A percentile compares a stretch with the other conserved stretches of the same genome.
Evolutionary conservation across 1,284 basidiomycete genomes (phyloP).

Genomic region (Xerocomus minutiporus): DNA sequence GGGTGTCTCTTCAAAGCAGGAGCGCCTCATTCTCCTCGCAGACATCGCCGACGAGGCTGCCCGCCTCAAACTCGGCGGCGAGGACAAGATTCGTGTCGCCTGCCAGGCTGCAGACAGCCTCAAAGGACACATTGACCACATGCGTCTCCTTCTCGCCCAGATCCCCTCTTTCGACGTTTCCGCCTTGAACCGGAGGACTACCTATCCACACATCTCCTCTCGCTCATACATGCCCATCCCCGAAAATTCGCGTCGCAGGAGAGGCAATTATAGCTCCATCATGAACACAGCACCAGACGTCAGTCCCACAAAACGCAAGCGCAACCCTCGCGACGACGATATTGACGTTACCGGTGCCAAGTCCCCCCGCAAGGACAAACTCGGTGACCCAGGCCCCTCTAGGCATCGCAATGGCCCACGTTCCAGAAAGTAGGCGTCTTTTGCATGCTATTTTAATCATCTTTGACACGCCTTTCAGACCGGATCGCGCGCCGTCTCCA

Average conservation of each 20-base stretch:
- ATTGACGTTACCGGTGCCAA: conserved; percentile 40
- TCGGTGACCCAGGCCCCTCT: conserved; percentile 36
- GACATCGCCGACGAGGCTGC: conserved; percentile 93
- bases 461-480: conserved; percentile 33
- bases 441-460: conserved; percentile 3
- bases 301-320: conserved; percentile 62
- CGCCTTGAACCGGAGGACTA: conserved; percentile 57
- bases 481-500: conserved; percentile 62
- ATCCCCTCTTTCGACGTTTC: conserved; percentile 65
- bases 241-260: conserved; percentile 57
- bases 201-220: conserved; percentile 68
- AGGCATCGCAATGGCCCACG: conserved; percentile 48
- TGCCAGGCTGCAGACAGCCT: conserved; percentile 91
- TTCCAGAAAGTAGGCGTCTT: conserved; percentile 52
- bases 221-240: conserved; percentile 59
- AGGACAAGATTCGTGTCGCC: conserved; percentile 98
- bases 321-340: conserved; percentile 56
- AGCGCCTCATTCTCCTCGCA: conserved; percentile 81
- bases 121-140: conserved; percentile 66
- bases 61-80: conserved; percentile 90
- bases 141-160: conserved; percentile 59
- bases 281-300: conserved; percentile 40
- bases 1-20: conserved; percentile 61
- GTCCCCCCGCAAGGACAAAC: conserved; percentile 44
- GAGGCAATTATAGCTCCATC: conserved; percentile 47